Evolutionary conservation across 139 green algal species (phyloP), one percentile per base, ranked within the genome.

Genomic region (Tetratostichococcus sp.): DNA sequence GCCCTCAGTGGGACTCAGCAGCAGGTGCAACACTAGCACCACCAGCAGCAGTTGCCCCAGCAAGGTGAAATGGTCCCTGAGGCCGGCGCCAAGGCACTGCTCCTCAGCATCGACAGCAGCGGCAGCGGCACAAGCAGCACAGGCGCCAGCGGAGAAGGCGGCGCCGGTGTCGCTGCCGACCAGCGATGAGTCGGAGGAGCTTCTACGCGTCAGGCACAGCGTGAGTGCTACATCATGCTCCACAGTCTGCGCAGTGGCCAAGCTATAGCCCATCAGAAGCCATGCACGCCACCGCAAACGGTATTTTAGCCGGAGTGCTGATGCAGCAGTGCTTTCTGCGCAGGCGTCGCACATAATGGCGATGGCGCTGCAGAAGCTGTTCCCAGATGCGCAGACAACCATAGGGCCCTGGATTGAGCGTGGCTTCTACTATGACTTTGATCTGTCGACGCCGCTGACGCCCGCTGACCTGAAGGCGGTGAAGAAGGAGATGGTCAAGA

Each of bases 371-470:
- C 95, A 99, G 86, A 91, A 89, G 58, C 81, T 98, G 26, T 93
- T 89, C 85, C 92, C 92, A 35, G 81, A 88, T 14, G 89, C 92
- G 25, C 88, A 95, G 84, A 65, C 65, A 58, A 99, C 95, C 30
- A 96, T 98, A 22, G 95, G 95, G 1, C 95, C 95, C 32, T 97
- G 92, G 89, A 98, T 95, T 19, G 94, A 98, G 1, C 88, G 89
- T n/a, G 95, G 95, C 71, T 99, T 99, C 79, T 99, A 97, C 85
- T 99, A 99, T 78, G 95, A 99, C 86, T 99, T 99, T 83, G 93
- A 96, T 79, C 87, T 94, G 67, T 70, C 72, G 25, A 78, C 90
- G 79, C 77, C 85, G 0, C 75, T 99, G 26, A 94, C 87, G 0
- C 90, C 97, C 26, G 90, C 93, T 79, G 94, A 98, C 72, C 84